Percentiles rank a stretch among this genome's conserved stretches.
These are phyloP conservation scores for Trametes polyzona DNA, from an alignment of 1,284 basidiomycete genomes.

Conservation along the genomic window DNA sequence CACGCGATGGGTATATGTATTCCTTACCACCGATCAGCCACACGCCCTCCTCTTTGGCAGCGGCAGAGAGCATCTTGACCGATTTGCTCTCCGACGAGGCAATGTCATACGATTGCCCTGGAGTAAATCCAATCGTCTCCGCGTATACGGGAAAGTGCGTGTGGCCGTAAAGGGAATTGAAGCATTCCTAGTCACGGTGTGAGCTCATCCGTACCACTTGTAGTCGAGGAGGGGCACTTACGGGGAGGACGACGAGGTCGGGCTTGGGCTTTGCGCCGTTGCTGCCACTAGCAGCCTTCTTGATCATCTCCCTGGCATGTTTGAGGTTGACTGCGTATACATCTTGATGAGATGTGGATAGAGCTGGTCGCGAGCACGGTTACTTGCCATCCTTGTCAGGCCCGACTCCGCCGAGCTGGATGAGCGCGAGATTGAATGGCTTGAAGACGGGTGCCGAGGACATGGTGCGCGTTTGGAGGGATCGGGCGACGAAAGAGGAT, in stretches of 20 bases:
- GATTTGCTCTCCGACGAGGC: slow-evolving; percentile 72
- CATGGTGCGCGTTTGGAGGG: slow-evolving; percentile 21
- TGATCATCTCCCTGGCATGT: slow-evolving; percentile 81
- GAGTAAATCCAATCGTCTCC: slow-evolving; percentile 72
- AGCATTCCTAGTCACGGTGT: slow-evolving; percentile 78
- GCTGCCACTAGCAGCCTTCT: slow-evolving; percentile 61
- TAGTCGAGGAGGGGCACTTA: slow-evolving; percentile 40
- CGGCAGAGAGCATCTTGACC: slow-evolving; percentile 80
- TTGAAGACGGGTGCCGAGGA: slow-evolving; percentile 53
- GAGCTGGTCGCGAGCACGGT: neutral
- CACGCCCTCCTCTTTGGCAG: slow-evolving; percentile 79
- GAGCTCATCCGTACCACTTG: neutral
- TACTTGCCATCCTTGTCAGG: slow-evolving; percentile 59
- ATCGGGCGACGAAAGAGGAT: neutral
- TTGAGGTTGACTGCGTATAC: slow-evolving; percentile 62
- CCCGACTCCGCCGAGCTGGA: slow-evolving; percentile 80
- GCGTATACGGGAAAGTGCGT: slow-evolving; percentile 84
- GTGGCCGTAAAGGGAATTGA: slow-evolving; percentile 97
- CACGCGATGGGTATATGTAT: neutral
- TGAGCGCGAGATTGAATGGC: slow-evolving; percentile 82
- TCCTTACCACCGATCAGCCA: slow-evolving; percentile 90
- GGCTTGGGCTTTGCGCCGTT: slow-evolving; percentile 55
- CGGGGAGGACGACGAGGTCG: slow-evolving; percentile 88
- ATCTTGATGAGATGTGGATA: neutral
- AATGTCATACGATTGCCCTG: slow-evolving; percentile 61